Conservation (phyloP, 2,329 filamentous ascomycete species). For the Claviceps africana region DNA sequence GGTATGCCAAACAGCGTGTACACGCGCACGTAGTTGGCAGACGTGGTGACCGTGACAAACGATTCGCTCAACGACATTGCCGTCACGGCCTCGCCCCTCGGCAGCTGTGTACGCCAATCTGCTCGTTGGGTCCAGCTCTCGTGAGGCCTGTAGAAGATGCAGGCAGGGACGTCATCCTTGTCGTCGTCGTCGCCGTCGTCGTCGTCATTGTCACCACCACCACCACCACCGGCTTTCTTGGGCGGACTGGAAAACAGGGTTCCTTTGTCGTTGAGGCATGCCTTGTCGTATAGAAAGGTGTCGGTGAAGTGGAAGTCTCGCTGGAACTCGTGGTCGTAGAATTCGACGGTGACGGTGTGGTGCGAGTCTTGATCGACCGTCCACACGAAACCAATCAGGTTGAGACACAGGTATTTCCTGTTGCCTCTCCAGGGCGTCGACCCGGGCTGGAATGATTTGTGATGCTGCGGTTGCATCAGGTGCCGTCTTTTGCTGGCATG, state of each 20-base stretch:
- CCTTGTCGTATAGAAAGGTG: conserved; percentile 90
- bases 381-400: conserved; percentile 90
- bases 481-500: conserved; percentile 35
- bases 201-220: not conserved
- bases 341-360: conserved; percentile 90
- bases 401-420: conserved; percentile 82
- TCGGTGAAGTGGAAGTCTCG: conserved; percentile 97
- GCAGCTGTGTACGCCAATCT: conserved; percentile 85
- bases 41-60: conserved; percentile 81
- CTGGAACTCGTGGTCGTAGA: conserved; percentile 87
- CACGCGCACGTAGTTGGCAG: conserved; percentile 74
- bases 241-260: conserved; percentile 74
- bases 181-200: conserved; percentile 25
- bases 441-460: conserved; percentile 81
- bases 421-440: conserved; percentile 94
- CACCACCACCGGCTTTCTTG: conserved; percentile 13
- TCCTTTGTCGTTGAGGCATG: conserved; percentile 76
- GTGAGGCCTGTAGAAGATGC: conserved; percentile 91
- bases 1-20: conserved; percentile 90
- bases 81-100: conserved; percentile 69
- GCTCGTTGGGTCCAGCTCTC: conserved; percentile 87
- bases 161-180: conserved; percentile 48
- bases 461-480: conserved; percentile 48
- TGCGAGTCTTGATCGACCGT: conserved; percentile 90
- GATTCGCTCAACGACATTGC: conserved; percentile 85